A percentile compares a stretch with the other conserved stretches of the same genome.
phyloP scores from a whole-genome alignment of 2,329 filamentous ascomycete species.

The Beauveria asiatica region DNA sequence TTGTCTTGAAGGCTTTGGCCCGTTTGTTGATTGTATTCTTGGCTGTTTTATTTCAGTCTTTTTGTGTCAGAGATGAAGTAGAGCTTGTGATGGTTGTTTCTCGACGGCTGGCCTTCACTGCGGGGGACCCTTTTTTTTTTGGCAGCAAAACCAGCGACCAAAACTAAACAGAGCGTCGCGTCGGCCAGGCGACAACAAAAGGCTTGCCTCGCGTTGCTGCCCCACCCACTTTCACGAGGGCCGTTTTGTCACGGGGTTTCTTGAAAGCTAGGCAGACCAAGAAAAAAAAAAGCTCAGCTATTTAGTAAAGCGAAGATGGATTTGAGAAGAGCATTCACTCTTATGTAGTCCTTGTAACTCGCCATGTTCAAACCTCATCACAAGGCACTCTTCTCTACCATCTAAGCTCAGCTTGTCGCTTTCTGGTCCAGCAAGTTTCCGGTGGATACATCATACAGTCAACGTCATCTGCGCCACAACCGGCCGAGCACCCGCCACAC shows the following conservation, averaged over 20 bases:
- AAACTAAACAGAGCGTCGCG: slow-evolving; percentile 12
- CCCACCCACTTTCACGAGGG: background rate
- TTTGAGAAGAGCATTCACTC: too few species aligned
- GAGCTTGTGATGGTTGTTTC: background rate
- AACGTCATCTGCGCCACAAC: slow-evolving; percentile 12
- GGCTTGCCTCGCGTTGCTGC: background rate
- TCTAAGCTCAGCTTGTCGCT: background rate
- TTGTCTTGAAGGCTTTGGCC: too few species aligned
- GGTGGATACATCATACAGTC: slow-evolving; percentile 6
- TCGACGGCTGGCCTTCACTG: background rate
- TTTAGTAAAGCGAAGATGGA: background rate
- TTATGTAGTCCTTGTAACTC: too few species aligned
- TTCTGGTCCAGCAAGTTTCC: background rate
- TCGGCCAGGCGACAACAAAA: slow-evolving; percentile 25
- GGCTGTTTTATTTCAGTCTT: too few species aligned
- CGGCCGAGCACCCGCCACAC: slow-evolving; percentile 1
- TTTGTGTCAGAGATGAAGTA: too few species aligned
- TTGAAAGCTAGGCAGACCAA: background rate
- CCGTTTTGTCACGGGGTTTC: background rate
- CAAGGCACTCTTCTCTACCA: background rate
- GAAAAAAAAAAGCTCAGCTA: background rate
- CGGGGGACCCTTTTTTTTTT: background rate
- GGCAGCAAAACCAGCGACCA: background rate
- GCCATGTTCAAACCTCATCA: too few species aligned
- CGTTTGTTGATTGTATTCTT: too few species aligned